Evolutionary conservation across 2,329 filamentous ascomycete genomes (phyloP).

Genomic region (Lithohypha guttulata): DNA sequence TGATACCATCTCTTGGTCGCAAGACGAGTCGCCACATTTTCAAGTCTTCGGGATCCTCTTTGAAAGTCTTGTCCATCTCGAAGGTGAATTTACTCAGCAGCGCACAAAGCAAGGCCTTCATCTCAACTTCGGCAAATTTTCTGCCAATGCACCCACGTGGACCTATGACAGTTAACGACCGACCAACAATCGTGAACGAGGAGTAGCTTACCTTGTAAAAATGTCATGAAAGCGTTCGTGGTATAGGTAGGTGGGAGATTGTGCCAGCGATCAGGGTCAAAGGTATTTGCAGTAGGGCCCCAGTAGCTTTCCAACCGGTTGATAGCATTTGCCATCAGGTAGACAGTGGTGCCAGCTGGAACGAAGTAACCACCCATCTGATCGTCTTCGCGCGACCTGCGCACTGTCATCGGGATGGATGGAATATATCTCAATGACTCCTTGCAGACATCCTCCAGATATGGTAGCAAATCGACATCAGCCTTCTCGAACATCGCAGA

Average conservation of each 20-base stretch:
- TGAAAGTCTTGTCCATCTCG: slow-evolving; percentile 27
- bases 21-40: slow-evolving; percentile 44
- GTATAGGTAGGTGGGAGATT: slow-evolving; percentile 29
- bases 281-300: slow-evolving; percentile 31
- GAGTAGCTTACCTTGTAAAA: slow-evolving; percentile 17
- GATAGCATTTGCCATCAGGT: slow-evolving; percentile 33
- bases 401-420: slow-evolving; percentile 38
- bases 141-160: slow-evolving; percentile 27
- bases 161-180: slow-evolving; percentile 16
- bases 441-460: slow-evolving; percentile 19
- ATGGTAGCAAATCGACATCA: slow-evolving; percentile 29
- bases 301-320: slow-evolving; percentile 33
- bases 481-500: slow-evolving; percentile 23
- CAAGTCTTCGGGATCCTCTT: slow-evolving; percentile 36
- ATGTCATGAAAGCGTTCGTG: slow-evolving; percentile 28
- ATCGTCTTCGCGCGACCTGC: slow-evolving; percentile 32
- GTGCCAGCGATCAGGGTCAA: slow-evolving; percentile 36
- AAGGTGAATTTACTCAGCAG: slow-evolving; percentile 28
- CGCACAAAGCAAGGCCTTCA: slow-evolving; percentile 28
- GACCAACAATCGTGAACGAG: background rate
- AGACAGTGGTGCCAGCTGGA: slow-evolving; percentile 34
- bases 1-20: too few relatives aligned
- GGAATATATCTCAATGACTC: slow-evolving; percentile 22
- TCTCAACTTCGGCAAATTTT: slow-evolving; percentile 29
- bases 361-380: slow-evolving; percentile 31